Conservation (phyloP, 2,329 filamentous ascomycete species). For the Aspergillus quadricinctus region DNA sequence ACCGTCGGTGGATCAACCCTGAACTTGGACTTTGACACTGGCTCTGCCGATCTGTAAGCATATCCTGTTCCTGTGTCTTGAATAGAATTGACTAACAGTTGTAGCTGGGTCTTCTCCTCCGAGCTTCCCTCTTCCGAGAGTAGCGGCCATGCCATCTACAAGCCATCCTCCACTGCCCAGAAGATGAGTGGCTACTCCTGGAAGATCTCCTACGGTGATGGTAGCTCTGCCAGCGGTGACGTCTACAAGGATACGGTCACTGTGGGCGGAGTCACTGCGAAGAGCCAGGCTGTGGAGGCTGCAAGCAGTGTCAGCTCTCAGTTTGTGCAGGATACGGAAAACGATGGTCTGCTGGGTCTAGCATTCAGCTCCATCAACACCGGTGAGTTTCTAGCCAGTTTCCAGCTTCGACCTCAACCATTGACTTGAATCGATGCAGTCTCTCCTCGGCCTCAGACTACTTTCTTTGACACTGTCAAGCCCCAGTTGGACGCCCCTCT, state of each 20-base stretch:
- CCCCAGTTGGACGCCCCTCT: slow-evolving; percentile 46
- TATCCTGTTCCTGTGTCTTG: not conserved
- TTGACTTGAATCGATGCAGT: slow-evolving; percentile 27
- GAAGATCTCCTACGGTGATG: slow-evolving; percentile 63
- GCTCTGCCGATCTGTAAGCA: slow-evolving; percentile 61
- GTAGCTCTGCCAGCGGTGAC: slow-evolving; percentile 57
- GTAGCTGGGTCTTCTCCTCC: slow-evolving; percentile 63
- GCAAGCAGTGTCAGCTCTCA: slow-evolving; percentile 54
- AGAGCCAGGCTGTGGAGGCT: slow-evolving; percentile 61
- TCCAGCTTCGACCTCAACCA: not conserved
- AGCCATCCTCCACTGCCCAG: slow-evolving; percentile 46
- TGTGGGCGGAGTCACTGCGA: slow-evolving; percentile 57
- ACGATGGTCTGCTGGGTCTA: slow-evolving; percentile 58
- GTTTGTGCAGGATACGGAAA: slow-evolving; percentile 50
- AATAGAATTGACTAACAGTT: slow-evolving; percentile 7
- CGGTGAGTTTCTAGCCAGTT: slow-evolving; percentile 14
- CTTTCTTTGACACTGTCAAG: slow-evolving; percentile 60
- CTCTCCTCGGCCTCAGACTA: slow-evolving; percentile 46
- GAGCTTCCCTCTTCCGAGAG: slow-evolving; percentile 50
- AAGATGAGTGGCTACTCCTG: slow-evolving; percentile 50
- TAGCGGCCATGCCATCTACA: slow-evolving; percentile 56
- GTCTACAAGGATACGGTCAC: slow-evolving; percentile 64
- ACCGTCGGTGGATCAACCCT: slow-evolving; percentile 60
- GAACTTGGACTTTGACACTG: slow-evolving; percentile 68
- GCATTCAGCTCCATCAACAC: slow-evolving; percentile 59